Base-by-base conservation (phyloP, 1,284 basidiomycete genomes). In the Tremellales sp. region DNA sequence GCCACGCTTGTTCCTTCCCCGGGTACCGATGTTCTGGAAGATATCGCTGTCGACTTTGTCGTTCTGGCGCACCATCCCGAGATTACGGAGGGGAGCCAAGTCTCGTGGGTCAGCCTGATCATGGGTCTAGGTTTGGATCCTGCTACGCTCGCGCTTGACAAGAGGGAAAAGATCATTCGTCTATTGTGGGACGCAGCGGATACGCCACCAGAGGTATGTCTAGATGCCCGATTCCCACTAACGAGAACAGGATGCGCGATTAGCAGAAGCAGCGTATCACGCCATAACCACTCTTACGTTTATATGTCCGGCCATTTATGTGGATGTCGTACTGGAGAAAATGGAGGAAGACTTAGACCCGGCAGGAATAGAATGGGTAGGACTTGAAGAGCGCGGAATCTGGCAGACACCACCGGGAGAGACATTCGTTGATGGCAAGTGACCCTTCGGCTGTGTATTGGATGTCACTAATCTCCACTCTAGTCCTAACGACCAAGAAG, bases 331-430 rank as follows among this genome's bases (percentile, higher is more conserved):
- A n/a, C 70, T 90, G 33, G 76, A 79, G 3, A 83, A 85, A 53
- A 68, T 92, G 4, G 72, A 75, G 14, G 60, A 67, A 0, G 85
- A 90, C 60, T 76, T 95, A 25, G 75, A 83, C 53, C 76, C 81
- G 0, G 54, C 68, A 1, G 66, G 73, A 7, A 72, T 92, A 41
- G 77, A 81, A 14, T 74, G 81, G 14, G 72, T 97, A 47, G 83
- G 83, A 0, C 77, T 84, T 8, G 76, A 79, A 12, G 90, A 94
- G 47, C 69, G 88, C 25, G 86, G 82, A 5, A 84, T 94, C 19
- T 95, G 88, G 88, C 75, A 76, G 3, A 91, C 88, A 0, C 85
- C 87, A 0, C 81, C 85, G 45, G 93, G 86, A 24, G 82, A 79
- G 13, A 76, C 83, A 0, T 94, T 79, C 54, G 76, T 87, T 25